Evolutionary conservation across 2,329 filamentous ascomycete species (phyloP).

Genomic region (Trichoderma brevicompactum): DNA sequence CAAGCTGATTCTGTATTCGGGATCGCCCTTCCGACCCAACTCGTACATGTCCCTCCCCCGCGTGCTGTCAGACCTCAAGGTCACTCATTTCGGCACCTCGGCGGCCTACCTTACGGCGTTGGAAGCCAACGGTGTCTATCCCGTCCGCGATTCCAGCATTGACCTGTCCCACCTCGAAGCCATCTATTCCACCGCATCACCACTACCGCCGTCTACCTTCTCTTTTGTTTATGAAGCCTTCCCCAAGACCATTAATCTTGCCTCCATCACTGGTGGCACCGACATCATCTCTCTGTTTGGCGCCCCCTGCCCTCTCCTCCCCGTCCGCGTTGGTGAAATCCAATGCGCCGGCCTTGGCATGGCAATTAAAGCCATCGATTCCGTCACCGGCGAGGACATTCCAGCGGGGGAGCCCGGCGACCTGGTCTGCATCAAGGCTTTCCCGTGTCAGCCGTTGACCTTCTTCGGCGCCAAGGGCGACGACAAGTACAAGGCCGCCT

Average conservation of each 20-base stretch:
- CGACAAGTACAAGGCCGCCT: constrained; percentile 78
- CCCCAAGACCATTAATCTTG: constrained; percentile 78
- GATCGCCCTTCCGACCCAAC: constrained; percentile 82
- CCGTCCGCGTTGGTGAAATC: constrained; percentile 74
- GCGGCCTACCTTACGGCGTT: constrained; percentile 91
- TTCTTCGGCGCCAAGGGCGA: constrained; percentile 75
- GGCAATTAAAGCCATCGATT: constrained; percentile 68
- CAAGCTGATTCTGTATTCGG: constrained; percentile 87
- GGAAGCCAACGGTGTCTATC: constrained; percentile 73
- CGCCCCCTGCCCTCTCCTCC: constrained; percentile 75
- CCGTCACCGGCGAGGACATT: constrained; percentile 59
- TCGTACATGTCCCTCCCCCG: constrained; percentile 81
- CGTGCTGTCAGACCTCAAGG: constrained; percentile 76
- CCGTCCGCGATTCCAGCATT: constrained; percentile 56
- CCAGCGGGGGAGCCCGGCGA: constrained; percentile 75
- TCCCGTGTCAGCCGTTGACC: constrained; percentile 86
- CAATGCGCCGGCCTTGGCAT: constrained; percentile 80
- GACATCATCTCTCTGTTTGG: constrained; percentile 97
- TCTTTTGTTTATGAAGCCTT: constrained; percentile 86
- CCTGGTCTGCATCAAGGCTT: constrained; percentile 82
- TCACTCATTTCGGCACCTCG: constrained; percentile 94
- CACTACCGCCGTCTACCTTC: constrained; percentile 91
- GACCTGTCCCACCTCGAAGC: constrained; percentile 72
- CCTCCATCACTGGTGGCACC: constrained; percentile 92
- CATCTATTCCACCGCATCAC: constrained; percentile 93